Evolutionary conservation across 139 green algal species (phyloP), one percentile per base, ranked within the genome.

Genomic region (Chlorella sp.): DNA sequence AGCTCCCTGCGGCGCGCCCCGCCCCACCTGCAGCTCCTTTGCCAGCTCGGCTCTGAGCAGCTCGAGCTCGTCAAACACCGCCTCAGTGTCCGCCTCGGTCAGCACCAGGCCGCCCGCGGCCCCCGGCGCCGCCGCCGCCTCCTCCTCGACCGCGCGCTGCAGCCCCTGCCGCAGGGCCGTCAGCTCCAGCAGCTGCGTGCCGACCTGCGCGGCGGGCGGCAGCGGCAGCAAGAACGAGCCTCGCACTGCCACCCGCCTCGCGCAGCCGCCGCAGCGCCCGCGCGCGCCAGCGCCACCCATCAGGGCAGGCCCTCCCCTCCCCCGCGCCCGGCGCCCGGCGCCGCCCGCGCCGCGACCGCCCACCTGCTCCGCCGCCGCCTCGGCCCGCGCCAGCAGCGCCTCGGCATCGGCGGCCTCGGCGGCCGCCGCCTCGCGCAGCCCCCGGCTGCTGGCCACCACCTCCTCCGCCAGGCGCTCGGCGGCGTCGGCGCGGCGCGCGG

Each of bases 1-100:
- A 41, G n/a, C n/a, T n/a, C n/a, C n/a, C n/a, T n/a, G n/a, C n/a
- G n/a, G 41, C 33, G 41, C 27, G 25, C 59, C 29, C 19, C 12
- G 11, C 59, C n/a, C n/a, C 23, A 41, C n/a, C 59, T 9, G 59
- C 59, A 42, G 59, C 29, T 36, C 9, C 33, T 12, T 42, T 9
- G 7, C 59, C n/a, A n/a, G n/a, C n/a, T n/a, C n/a, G n/a, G n/a
- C n/a, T n/a, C n/a, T n/a, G 42, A 81, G 25, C 29, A 81, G 72
- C 41, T 81, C 79, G 27, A 84, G 53, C 45, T 84, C 79, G 19
- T 74, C 73, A 38, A 81, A 45, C 43, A 84, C 42, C 21, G 65
- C 74, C 27, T 81, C 73, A 4, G 73, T 46, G 6, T 84, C 74
- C 38, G 21, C 40, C 60, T 74, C 62, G 17, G 59, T 5, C 27